Conservation (phyloP, 306 rosid genomes). For the Sechiopsis laciniata region DNA sequence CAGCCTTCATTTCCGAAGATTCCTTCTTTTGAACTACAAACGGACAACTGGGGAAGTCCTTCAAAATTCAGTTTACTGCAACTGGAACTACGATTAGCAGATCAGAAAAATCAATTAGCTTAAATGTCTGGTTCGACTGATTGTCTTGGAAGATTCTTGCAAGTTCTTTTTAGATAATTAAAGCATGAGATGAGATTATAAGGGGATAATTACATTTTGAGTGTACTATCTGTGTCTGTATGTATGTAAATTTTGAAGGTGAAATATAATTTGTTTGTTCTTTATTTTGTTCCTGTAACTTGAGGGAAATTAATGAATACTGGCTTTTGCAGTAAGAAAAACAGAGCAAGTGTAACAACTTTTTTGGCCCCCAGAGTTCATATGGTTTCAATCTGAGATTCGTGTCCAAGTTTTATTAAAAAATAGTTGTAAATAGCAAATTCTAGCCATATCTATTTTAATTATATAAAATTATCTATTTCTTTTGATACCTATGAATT, state of each 20-base stretch:
- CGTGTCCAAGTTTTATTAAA: background rate
- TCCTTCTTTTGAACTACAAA: slow-evolving; percentile 31
- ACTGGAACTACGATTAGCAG: too few species aligned
- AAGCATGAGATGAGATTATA: too few species aligned
- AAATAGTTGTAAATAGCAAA: too few species aligned
- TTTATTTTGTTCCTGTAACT: background rate
- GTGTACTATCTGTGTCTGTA: background rate
- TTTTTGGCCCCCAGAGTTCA: background rate
- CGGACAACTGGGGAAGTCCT: background rate
- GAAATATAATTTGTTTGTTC: slow-evolving; percentile 15
- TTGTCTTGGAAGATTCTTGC: too few species aligned
- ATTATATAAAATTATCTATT: too few species aligned
- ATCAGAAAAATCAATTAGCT: too few species aligned
- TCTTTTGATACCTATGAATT: too few species aligned
- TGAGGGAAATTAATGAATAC: background rate
- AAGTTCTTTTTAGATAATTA: too few species aligned
- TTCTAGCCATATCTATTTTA: too few species aligned
- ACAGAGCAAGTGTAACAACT: slow-evolving; percentile 1
- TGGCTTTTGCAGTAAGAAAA: background rate
- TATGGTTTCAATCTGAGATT: background rate
- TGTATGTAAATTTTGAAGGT: slow-evolving; percentile 20
- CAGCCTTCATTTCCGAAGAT: slow-evolving; percentile 62
- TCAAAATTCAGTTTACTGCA: background rate
- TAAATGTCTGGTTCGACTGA: too few species aligned
- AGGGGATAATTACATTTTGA: background rate